Evolutionary conservation across 1,139 yeast species (phyloP).

Genomic region (Geotrichum europaeum): DNA sequence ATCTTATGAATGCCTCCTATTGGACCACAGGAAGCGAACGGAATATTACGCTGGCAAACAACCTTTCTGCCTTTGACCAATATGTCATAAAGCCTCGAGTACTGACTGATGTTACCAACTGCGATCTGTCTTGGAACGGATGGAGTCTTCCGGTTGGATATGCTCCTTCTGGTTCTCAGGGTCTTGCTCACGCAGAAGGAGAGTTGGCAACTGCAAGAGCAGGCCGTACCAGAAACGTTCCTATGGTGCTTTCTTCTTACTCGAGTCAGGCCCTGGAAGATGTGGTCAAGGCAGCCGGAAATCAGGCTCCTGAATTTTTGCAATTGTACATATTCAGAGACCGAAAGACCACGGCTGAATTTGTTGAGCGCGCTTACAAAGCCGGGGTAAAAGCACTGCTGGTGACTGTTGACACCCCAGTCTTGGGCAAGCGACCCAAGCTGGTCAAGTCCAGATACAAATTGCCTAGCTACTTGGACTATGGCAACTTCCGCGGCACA

Average conservation of each 20-base stretch:
- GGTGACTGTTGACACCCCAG: conserved; percentile 14
- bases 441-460: conserved; percentile 5
- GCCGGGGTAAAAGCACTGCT: conserved; percentile 10
- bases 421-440: conserved; percentile 7
- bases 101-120: background rate
- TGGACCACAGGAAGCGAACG: conserved; percentile 7
- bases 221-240: conserved; percentile 1
- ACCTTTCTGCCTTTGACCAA: conserved; percentile 2
- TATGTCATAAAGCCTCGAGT: conserved; percentile 6
- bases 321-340: conserved; percentile 11
- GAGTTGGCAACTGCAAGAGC: conserved; percentile 6
- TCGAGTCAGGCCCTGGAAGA: conserved; percentile 6
- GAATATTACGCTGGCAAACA: background rate
- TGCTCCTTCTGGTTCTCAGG: conserved; percentile 10
- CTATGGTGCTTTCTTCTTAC: conserved; percentile 8
- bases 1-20: conserved; percentile 1
- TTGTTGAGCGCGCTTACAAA: conserved; percentile 8
- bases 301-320: conserved; percentile 2
- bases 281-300: background rate
- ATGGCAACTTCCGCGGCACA: conserved; percentile 10
- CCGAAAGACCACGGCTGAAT: conserved; percentile 4
- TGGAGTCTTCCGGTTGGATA: conserved; percentile 7
- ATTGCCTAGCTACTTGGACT: conserved; percentile 5
- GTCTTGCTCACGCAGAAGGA: conserved; percentile 5
- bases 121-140: background rate